Percentiles rank a stretch among this genome's conserved stretches.
Evolutionary conservation across 768 basidiomycete species (phyloP).

Genomic region (Leucosporidium scottii): DNA sequence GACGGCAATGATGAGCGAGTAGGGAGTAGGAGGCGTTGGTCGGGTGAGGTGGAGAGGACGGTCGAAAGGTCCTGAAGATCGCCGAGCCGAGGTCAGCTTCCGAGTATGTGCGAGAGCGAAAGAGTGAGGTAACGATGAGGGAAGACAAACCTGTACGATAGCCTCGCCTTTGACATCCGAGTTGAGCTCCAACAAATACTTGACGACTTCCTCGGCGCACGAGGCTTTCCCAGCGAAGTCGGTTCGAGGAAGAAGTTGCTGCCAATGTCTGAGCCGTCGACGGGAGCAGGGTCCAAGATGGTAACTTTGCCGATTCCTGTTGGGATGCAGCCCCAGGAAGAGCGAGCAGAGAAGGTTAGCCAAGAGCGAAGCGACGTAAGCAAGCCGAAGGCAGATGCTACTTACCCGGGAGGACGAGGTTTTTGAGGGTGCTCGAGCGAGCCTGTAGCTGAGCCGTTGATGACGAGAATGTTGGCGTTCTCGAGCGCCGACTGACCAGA

Average conservation of each 20-base stretch:
- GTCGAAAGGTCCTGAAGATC: slow-evolving; percentile 48
- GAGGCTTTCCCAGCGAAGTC: slow-evolving; percentile 67
- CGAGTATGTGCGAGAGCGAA: neutral
- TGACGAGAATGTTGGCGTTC: slow-evolving; percentile 67
- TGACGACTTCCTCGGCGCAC: slow-evolving; percentile 73
- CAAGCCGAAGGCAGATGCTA: neutral
- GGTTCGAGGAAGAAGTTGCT: slow-evolving; percentile 93
- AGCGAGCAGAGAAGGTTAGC: neutral
- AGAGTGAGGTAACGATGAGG: neutral
- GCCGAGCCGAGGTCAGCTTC: neutral
- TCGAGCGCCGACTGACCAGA: slow-evolving; percentile 86
- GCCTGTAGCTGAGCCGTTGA: slow-evolving; percentile 73
- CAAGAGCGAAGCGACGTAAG: neutral
- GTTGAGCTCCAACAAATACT: slow-evolving; percentile 75
- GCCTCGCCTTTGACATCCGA: slow-evolving; percentile 69
- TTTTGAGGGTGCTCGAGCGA: slow-evolving; percentile 90
- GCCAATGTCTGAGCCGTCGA: slow-evolving; percentile 70
- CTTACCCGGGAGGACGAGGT: slow-evolving; percentile 79
- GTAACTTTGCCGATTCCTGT: slow-evolving; percentile 84
- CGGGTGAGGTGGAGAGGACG: slow-evolving; percentile 49
- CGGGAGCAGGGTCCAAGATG: slow-evolving; percentile 62
- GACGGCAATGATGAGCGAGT: slow-evolving; percentile 75
- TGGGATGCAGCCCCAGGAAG: neutral
- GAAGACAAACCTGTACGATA: slow-evolving; percentile 47
- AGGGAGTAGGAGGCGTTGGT: slow-evolving; percentile 59